Evolutionary conservation across 129 eudicot species (phyloP), one percentile per base, ranked within the genome.

Genomic region (Dittrichia graveolens): DNA sequence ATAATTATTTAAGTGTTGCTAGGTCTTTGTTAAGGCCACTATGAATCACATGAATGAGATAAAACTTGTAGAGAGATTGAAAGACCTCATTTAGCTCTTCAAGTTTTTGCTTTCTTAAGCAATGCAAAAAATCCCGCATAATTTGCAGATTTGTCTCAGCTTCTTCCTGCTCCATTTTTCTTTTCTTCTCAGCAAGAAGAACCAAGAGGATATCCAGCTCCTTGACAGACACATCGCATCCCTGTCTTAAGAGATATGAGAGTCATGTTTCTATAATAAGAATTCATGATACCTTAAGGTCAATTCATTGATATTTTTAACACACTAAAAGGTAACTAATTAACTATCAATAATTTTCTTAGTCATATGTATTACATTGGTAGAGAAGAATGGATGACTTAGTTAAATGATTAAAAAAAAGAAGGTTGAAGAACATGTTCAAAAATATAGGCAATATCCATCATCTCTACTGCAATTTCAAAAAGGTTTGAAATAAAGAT

Each of bases 81-180:
- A 61, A 24, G 31, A 94, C 99, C 94, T 85, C 89, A 75, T 84
- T 88, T 60, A 90, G 91, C 82, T 93, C 98, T 44, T 93, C 95
- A 76, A 93, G 84, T 65, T 93, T 93, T 73, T 87, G 87, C 79
- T 83, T 85, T 81, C 85, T 85, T 71, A 93, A 68, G 67, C 83
- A 79, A 62, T 82, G 83, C 78, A 89, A 78, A 81, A 93, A 90
- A 10, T 89, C 90, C 0, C 69, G 89, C 89, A 93, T 79, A 69
- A 89, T 89, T 69, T 87, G 95, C 65, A 93, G 39, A 85, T 87
- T 89, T 77, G 90, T 78, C 80, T 93, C 98, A 6, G 96, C 95
- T 84, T 93, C 98, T 77, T 87, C 92, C 67, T 87, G 98, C 89
- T 93, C 98, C 92, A 95, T 88, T 79, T 79, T 86, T 50, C 77